Conservation (phyloP, 176 grass and related monocot species). For the Raddia distichophylla region DNA sequence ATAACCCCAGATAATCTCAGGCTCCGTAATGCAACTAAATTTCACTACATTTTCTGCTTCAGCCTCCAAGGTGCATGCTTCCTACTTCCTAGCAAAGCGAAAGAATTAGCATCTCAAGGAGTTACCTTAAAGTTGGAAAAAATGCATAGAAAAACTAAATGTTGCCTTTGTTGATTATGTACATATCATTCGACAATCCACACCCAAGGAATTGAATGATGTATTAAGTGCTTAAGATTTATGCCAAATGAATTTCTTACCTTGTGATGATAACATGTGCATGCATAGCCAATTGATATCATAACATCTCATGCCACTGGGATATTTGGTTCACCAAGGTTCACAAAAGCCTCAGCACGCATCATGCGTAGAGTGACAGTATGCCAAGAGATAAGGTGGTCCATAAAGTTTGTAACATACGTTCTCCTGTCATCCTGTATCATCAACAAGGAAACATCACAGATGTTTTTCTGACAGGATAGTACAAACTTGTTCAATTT, state of each 20-base stretch:
- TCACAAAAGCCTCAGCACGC: slow-evolving; percentile 90
- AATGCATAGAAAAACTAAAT: background rate
- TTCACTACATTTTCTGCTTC: too few relatives aligned
- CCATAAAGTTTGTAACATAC: slow-evolving; percentile 81
- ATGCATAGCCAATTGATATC: background rate
- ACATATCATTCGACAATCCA: background rate
- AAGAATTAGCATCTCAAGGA: too few relatives aligned
- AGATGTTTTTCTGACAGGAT: background rate
- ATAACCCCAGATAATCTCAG: too few relatives aligned
- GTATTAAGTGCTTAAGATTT: slow-evolving; percentile 17
- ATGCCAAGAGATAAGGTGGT: slow-evolving; percentile 86
- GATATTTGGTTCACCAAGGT: slow-evolving; percentile 92
- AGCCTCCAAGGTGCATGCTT: too few relatives aligned
- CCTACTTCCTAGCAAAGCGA: too few relatives aligned
- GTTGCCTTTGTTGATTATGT: background rate
- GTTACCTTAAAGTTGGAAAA: background rate
- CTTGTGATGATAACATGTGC: background rate
- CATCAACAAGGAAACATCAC: slow-evolving; percentile 28
- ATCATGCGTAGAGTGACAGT: slow-evolving; percentile 81
- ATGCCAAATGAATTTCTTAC: slow-evolving; percentile 23
- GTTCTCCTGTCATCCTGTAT: slow-evolving; percentile 69
- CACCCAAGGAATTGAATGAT: background rate
- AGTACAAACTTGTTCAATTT: background rate
- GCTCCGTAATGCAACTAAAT: too few relatives aligned
- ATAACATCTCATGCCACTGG: slow-evolving; percentile 55